Evolutionary conservation across 768 basidiomycete species (phyloP), one percentile per base, ranked within the genome.

Genomic region (Tremella yokohamensis): DNA sequence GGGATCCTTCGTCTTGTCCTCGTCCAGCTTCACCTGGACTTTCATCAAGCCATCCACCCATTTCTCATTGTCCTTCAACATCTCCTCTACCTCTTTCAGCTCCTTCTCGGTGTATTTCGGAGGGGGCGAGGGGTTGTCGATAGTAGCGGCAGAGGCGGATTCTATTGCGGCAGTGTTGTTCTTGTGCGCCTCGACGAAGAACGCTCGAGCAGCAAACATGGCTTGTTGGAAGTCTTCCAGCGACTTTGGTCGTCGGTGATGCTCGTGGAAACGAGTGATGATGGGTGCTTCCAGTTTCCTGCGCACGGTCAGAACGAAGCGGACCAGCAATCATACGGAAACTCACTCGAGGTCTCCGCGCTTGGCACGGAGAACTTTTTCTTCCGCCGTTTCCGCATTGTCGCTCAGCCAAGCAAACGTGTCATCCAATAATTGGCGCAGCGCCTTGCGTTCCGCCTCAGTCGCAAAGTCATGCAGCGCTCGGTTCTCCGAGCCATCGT

Each of bases 101-200:
- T 99, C 96, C n/a, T 85, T 87, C 15, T 80, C 73, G 0, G 91
- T 92, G 84, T 87, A 96, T 72, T 88, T 89, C 0, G 87, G 85
- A 0, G 84, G 84, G 7, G 84, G 76, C 3, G 81, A 85, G 8
- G 72, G 69, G 22, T 63, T 60, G 29, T 73, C 71, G 8, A 61
- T 52, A 3, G 69, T 63, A 11, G 63, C 56, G 4, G 51, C 40
- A 25, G 55, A 61, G 3, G 54, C 61, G 19, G 61, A 81, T 9
- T 81, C 80, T 13, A 80, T 77, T 64, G 88, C 88, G 2, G 78
- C 77, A 1, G 89, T 89, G 44, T 87, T 78, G 75, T 94, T 93
- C 57, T 80, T 73, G 6, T 81, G 81, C 20, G 93, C 92, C 53
- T 90, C 87, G 0, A 81, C 78, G 25, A 96, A 82, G 86, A 98